Evolutionary conservation across 2,329 filamentous ascomycete species (phyloP), one percentile per base, ranked within the genome.

Genomic region (Fusarium burgessii): DNA sequence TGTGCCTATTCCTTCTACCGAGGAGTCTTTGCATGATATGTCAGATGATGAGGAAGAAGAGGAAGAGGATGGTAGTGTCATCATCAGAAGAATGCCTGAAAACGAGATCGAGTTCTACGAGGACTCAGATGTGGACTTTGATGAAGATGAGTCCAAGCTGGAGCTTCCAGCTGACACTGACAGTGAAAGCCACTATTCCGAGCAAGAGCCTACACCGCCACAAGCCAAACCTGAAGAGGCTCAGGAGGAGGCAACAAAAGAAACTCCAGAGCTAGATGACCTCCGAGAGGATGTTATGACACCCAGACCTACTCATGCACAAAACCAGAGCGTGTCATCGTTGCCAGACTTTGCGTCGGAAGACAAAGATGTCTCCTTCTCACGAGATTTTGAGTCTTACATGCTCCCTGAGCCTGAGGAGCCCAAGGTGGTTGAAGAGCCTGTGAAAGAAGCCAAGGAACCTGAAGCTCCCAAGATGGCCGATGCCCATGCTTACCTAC

Each of bases 1-100:
- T 79, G 88, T 96, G 42, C 93, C 95, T 0, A 93, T 98, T 73
- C 95, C 93, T 23, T 97, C 93, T 38, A 91, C 94, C 17, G 95
- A 98, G 80, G 90, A 90, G 71, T 88, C 87, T 3, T 83, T 89
- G 41, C 79, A 85, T 15, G 81, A 84, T 6, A 81, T 84, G 23
- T 81, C 84, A 4, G 68, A 86, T 41, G 84, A 84, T 27, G 85
- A 87, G 49, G 87, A 87, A 43, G 87, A 86, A 46, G 87, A 86
- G 18, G 61, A 66, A 29, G 55, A 66, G 51, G 87, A 86, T 67
- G 86, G 84, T 29, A 90, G 90, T 63, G 86, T 92, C 57, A 86
- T 92, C 50, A 90, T 95, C 76, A 93, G 92, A 74, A 85, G 90
- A 42, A 86, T 91, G 76, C 84, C 85, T 32, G 88, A 91, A 27